A percentile compares a stretch with the other conserved stretches of the same genome.
These are phyloP conservation scores for Russula vinacea DNA, from an alignment of 768 basidiomycete genomes.

Conservation along the genomic window DNA sequence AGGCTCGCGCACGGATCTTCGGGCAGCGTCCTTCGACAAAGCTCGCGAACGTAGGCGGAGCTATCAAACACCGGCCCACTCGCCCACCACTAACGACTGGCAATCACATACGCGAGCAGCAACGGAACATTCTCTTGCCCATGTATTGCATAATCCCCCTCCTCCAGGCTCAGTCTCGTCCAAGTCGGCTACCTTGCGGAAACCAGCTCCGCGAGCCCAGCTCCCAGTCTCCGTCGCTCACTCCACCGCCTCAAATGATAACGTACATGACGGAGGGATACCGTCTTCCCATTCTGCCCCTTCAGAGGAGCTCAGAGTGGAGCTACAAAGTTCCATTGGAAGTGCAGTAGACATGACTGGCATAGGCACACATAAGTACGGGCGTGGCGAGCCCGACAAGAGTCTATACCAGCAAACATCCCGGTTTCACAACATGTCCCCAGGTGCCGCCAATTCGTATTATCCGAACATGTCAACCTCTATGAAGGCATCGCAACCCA, in stretches of 20 bases:
- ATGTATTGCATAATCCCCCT: conserved; percentile 20
- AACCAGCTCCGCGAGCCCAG: conserved; percentile 61
- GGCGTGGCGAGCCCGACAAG: conserved; percentile 29
- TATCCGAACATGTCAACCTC: conserved; percentile 23
- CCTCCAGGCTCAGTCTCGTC: conserved; percentile 31
- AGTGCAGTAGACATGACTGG: conserved; percentile 63
- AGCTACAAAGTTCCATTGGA: conserved; percentile 52
- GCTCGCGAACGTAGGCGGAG: conserved; percentile 21
- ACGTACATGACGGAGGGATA: conserved; percentile 23
- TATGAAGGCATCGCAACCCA: conserved; percentile 8
- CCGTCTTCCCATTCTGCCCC: conserved; percentile 8
- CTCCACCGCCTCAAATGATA: conserved; percentile 33
- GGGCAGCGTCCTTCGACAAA: conserved; percentile 8
- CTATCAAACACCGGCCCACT: conserved; percentile 9
- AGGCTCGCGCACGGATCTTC: conserved; percentile 40
- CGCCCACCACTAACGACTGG: background rate
- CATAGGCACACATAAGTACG: conserved; percentile 44
- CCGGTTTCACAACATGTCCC: conserved; percentile 11
- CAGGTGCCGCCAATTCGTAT: conserved; percentile 12
- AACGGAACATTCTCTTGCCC: conserved; percentile 22
- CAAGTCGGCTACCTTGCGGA: conserved; percentile 49
- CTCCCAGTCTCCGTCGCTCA: conserved; percentile 53
- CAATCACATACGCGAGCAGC: conserved; percentile 22
- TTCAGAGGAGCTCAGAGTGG: conserved; percentile 34
- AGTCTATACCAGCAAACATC: conserved; percentile 29